A percentile compares a stretch with the other conserved stretches of the same genome.
Evolutionary conservation across 495 filamentous ascomycete species (phyloP).

Genomic region (Talaromyces proteolyticus): DNA sequence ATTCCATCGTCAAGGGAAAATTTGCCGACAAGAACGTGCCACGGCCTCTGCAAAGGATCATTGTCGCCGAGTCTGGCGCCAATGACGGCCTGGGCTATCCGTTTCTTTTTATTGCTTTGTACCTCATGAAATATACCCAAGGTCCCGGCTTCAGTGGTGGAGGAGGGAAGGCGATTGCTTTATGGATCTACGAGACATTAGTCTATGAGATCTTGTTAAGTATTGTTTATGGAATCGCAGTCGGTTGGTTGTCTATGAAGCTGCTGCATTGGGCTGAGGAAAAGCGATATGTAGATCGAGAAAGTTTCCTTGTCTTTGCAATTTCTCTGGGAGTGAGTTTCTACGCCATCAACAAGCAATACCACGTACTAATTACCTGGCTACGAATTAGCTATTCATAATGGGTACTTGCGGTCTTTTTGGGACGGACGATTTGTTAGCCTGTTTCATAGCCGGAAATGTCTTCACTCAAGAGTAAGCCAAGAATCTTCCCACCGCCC

Average conservation of each 20-base stretch:
- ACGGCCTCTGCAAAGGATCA: constrained; percentile 74
- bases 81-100: constrained; percentile 95
- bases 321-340: constrained; percentile 69
- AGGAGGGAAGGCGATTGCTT: constrained; percentile 58
- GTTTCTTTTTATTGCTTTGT: constrained; percentile 80
- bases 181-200: constrained; percentile 89
- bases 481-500: too few relatives aligned
- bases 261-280: constrained; percentile 80
- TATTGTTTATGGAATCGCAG: constrained; percentile 65
- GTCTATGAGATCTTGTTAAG: constrained; percentile 77
- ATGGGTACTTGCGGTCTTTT: constrained; percentile 83
- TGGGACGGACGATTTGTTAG: constrained; percentile 86
- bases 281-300: constrained; percentile 76
- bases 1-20: constrained; percentile 88
- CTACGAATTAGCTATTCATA: constrained; percentile 56
- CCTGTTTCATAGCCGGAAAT: constrained; percentile 92
- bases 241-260: constrained; percentile 78
- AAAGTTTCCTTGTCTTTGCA: constrained; percentile 87
- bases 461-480: constrained; percentile 76
- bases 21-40: constrained; percentile 90
- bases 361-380: constrained; percentile 17
- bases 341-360: constrained; percentile 25
- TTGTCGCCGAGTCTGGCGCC: constrained; percentile 84
- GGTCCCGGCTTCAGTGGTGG: constrained; percentile 53
- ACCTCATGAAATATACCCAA: constrained; percentile 70